A percentile compares a stretch with the other conserved stretches of the same genome.
phyloP scores from a whole-genome alignment of 2,329 filamentous ascomycete species.

The Penicillium hordei region DNA sequence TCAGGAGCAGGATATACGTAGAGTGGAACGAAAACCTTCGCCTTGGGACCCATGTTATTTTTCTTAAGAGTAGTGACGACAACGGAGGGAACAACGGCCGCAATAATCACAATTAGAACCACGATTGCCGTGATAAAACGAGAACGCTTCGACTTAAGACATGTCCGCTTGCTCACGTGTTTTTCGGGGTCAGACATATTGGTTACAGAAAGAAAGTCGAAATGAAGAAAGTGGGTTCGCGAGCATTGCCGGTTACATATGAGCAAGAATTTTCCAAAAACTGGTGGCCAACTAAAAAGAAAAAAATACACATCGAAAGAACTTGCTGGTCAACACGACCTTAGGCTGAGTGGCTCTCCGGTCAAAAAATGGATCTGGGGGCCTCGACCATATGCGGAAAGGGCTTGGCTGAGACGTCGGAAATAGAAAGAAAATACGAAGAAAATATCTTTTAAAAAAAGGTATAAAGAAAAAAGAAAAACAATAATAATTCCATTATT shows the following conservation, averaged over 20 bases:
- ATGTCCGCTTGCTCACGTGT: conserved; percentile 35
- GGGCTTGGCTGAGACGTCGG: conserved; percentile 14
- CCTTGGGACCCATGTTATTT: conserved; percentile 39
- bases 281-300: neutral
- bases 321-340: neutral
- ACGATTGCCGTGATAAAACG: conserved; percentile 29
- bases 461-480: neutral
- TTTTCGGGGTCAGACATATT: conserved; percentile 28
- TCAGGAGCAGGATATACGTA: conserved; percentile 51
- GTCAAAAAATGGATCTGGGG: conserved; percentile 20
- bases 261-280: neutral
- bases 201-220: conserved; percentile 9
- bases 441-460: neutral
- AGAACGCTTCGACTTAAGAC: conserved; percentile 32
- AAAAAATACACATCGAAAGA: neutral
- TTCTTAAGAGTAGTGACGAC: conserved; percentile 38
- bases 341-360: conserved; percentile 4
- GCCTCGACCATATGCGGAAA: conserved; percentile 23
- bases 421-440: neutral
- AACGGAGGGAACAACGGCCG: conserved; percentile 34
- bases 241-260: conserved; percentile 11
- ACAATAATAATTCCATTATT: conserved; percentile 7
- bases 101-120: conserved; percentile 33
- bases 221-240: conserved; percentile 16
- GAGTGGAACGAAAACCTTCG: conserved; percentile 49